Percentiles rank a stretch among this genome's conserved stretches.
These are phyloP conservation scores for Musa troglodytarum DNA, from an alignment of 176 grass and related monocot genomes.

Conservation along the genomic window DNA sequence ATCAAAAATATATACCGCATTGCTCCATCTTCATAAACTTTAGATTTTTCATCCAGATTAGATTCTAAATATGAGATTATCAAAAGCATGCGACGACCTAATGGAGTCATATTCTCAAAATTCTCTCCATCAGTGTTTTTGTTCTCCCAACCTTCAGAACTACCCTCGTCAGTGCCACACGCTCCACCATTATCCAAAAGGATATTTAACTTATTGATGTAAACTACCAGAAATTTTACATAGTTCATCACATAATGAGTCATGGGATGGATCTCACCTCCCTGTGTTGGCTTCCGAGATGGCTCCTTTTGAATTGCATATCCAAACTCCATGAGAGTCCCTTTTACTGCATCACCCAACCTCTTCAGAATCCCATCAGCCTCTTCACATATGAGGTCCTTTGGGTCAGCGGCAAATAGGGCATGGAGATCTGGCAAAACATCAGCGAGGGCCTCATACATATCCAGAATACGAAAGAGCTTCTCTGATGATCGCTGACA, in stretches of 20 bases:
- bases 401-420: constrained; percentile 49
- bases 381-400: constrained; percentile 55
- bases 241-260: constrained; percentile 98
- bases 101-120: constrained; percentile 58
- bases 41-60: constrained; percentile 91
- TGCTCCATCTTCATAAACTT: constrained; percentile 74
- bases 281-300: constrained; percentile 60
- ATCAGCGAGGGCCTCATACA: constrained; percentile 85
- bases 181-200: constrained; percentile 41
- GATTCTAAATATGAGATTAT: constrained; percentile 81
- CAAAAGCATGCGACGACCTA: constrained; percentile 44
- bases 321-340: constrained; percentile 74
- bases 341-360: constrained; percentile 71
- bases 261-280: constrained; percentile 84
- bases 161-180: constrained; percentile 22
- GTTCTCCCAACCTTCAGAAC: constrained; percentile 23
- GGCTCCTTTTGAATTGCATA: constrained; percentile 73
- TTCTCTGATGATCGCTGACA: constrained; percentile 69
- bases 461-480: constrained; percentile 77
- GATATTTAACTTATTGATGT: constrained; percentile 54
- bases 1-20: constrained; percentile 90
- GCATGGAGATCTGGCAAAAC: constrained; percentile 67
- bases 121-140: constrained; percentile 36
- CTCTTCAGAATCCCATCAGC: constrained; percentile 60
- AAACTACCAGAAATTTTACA: constrained; percentile 64